Percentiles rank a stretch among this genome's conserved stretches.
These are phyloP conservation scores for Cyberlindnera suaveolens DNA, from an alignment of 805 yeast species.

Conservation along the genomic window DNA sequence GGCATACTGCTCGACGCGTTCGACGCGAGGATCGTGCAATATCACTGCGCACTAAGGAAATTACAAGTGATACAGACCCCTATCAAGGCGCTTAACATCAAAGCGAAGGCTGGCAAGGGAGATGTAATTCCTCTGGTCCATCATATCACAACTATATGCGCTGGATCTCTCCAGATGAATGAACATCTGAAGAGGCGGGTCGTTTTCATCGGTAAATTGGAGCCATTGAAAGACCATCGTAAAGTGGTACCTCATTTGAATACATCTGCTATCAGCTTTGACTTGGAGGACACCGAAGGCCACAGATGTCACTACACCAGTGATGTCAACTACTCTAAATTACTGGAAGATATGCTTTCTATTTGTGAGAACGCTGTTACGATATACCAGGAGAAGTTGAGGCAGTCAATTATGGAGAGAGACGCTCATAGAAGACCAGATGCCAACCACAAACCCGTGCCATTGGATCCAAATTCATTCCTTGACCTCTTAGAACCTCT, in stretches of 20 bases:
- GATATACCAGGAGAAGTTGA: conserved; percentile 26
- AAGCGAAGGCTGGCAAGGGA: conserved; percentile 5
- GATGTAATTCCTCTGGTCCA: conserved; percentile 14
- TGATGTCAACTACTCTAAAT: conserved; percentile 3
- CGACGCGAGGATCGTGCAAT: conserved; percentile 56
- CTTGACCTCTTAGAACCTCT: conserved; percentile 28
- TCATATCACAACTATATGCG: conserved; percentile 8
- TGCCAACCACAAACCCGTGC: conserved; percentile 22
- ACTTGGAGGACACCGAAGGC: conserved; percentile 18
- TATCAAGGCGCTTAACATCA: conserved; percentile 22
- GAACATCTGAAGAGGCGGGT: conserved; percentile 11
- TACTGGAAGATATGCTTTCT: conserved; percentile 8
- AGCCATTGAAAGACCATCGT: conserved; percentile 2
- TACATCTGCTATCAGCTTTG: conserved; percentile 16
- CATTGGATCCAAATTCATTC: conserved; percentile 24
- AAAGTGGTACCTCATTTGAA: conserved; percentile 7
- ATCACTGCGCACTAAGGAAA: conserved; percentile 46
- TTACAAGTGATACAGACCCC: conserved; percentile 32
- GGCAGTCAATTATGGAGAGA: conserved; percentile 26
- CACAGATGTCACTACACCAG: conserved; percentile 2
- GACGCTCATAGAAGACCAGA: conserved; percentile 26
- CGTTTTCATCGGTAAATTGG: conserved; percentile 5
- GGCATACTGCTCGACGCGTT: conserved; percentile 36
- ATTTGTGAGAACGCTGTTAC: conserved; percentile 24
- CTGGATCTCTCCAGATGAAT: conserved; percentile 11